Conservation (phyloP, 495 filamentous ascomycete species). For the Trichoderma orchidacearum region DNA sequence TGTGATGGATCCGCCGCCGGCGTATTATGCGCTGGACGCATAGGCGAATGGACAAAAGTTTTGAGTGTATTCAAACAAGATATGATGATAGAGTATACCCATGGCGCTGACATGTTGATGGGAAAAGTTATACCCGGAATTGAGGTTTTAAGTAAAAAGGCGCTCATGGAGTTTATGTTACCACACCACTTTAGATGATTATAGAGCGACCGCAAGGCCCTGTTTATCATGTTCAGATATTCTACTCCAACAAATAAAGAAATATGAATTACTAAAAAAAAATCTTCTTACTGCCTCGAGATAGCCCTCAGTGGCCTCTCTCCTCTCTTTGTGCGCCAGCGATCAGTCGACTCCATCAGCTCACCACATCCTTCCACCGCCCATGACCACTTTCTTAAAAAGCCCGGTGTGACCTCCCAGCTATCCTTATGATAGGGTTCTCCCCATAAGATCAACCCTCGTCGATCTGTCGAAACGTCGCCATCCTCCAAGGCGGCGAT, state of each 20-base stretch:
- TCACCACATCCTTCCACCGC: conserved; percentile 18
- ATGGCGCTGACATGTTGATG: no score
- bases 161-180: no score
- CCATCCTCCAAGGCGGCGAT: no score
- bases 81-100: no score
- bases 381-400: conserved; percentile 31
- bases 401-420: conserved; percentile 33
- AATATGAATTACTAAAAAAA: background rate
- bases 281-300: background rate
- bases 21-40: background rate
- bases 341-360: conserved; percentile 26
- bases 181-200: no score
- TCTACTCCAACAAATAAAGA: background rate
- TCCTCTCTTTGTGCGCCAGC: conserved; percentile 24
- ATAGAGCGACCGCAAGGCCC: no score
- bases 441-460: conserved; percentile 25
- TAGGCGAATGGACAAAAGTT: background rate
- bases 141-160: no score
- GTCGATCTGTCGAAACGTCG: conserved; percentile 11
- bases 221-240: no score
- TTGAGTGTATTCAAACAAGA: no score
- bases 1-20: background rate
- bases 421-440: conserved; percentile 25
- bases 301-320: conserved; percentile 15
- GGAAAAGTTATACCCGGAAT: no score